Evolutionary conservation across 495 filamentous ascomycete genomes (phyloP).

Genomic region (Lasiosphaeria miniovina): DNA sequence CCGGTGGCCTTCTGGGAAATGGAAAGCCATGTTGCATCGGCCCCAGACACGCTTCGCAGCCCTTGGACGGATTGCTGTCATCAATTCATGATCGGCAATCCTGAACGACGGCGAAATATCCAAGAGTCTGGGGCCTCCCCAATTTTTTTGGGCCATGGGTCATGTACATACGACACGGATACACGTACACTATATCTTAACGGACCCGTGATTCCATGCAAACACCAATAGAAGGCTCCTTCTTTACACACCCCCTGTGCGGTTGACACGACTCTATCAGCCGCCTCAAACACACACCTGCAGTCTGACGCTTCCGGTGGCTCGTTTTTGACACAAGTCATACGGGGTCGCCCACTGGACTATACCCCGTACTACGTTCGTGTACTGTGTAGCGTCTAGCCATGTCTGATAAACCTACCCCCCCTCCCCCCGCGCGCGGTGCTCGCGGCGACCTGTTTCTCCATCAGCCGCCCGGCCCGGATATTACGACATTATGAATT

Average conservation of each 20-base stretch:
- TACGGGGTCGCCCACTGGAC: no score
- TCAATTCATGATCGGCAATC: conserved; percentile 8
- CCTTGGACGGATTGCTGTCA: conserved; percentile 1
- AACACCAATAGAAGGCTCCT: background rate
- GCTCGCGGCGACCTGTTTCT: background rate
- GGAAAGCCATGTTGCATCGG: no score
- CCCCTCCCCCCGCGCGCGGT: background rate
- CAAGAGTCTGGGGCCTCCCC: background rate
- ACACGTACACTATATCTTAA: no score
- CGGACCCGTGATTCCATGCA: no score
- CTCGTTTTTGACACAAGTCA: background rate
- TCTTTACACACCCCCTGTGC: background rate
- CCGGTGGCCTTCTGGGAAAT: no score
- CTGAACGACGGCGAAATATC: conserved; percentile 9
- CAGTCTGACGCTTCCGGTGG: background rate
- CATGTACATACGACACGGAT: no score
- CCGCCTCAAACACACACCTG: conserved; percentile 3
- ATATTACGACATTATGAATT: conserved; percentile 6
- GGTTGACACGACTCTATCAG: background rate
- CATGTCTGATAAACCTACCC: no score
- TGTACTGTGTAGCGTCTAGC: no score
- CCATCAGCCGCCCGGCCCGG: conserved; percentile 2
- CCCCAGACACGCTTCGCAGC: background rate
- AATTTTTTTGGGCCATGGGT: no score
- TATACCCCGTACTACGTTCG: no score